Percentiles rank a stretch among this genome's conserved stretches.
Conservation (phyloP, 768 basidiomycete species). For the Macrocybe gigantea region DNA sequence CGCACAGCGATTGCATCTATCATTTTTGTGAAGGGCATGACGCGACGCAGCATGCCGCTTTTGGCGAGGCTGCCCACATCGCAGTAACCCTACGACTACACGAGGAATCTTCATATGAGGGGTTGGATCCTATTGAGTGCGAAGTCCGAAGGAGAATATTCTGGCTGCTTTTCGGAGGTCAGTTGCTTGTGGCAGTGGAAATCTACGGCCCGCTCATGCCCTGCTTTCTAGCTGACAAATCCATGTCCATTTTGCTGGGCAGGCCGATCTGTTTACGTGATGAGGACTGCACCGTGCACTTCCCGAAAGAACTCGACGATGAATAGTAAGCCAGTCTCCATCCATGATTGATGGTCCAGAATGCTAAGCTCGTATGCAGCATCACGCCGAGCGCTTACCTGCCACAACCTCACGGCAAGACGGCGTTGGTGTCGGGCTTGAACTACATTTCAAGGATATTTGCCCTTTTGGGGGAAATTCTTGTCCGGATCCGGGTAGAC, state of each 20-base stretch:
- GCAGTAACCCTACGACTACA: slow-evolving; percentile 81
- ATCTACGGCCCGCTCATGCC: slow-evolving; percentile 3
- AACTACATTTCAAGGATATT: slow-evolving; percentile 87
- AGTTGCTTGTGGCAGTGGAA: slow-evolving; percentile 14
- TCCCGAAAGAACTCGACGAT: slow-evolving; percentile 84
- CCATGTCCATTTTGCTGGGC: slow-evolving; percentile 80
- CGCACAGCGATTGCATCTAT: slow-evolving; percentile 68
- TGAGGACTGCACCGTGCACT: slow-evolving; percentile 87
- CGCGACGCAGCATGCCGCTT: slow-evolving; percentile 81
- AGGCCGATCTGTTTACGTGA: slow-evolving; percentile 83
- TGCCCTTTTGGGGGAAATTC: slow-evolving; percentile 78
- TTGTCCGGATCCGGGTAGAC: slow-evolving; percentile 82
- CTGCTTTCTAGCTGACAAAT: slow-evolving; percentile 67
- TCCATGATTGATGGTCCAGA: neutral
- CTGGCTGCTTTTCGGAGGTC: slow-evolving; percentile 88
- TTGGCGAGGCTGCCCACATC: slow-evolving; percentile 82
- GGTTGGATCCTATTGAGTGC: slow-evolving; percentile 80
- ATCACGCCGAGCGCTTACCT: slow-evolving; percentile 83
- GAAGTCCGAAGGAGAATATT: slow-evolving; percentile 83
- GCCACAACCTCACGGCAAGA: slow-evolving; percentile 83
- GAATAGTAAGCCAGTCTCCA: slow-evolving; percentile 62
- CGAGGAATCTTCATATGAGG: slow-evolving; percentile 79
- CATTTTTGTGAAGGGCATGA: slow-evolving; percentile 89
- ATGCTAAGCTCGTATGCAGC: slow-evolving; percentile 25
- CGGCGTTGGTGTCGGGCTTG: slow-evolving; percentile 79